phyloP scores from a whole-genome alignment of 371 early-diverging fungal genomes.

The Circinella minor region DNA sequence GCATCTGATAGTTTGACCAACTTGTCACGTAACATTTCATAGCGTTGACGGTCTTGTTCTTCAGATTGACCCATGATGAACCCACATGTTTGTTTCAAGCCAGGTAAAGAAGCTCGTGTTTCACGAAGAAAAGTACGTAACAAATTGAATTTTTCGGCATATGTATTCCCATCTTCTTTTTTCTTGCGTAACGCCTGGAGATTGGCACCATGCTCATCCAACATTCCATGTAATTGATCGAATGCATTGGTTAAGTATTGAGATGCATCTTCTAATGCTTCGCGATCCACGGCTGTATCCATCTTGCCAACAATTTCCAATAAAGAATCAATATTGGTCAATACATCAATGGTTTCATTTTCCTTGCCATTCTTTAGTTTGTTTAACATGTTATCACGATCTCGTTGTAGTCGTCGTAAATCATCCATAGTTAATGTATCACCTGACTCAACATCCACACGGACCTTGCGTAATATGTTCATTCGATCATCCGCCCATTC shows the following conservation, averaged over 20 bases:
- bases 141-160: constrained; percentile 31
- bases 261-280: constrained; percentile 28
- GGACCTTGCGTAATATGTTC: constrained; percentile 27
- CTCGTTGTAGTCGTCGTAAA: constrained; percentile 34
- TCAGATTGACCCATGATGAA: constrained; percentile 52
- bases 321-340: constrained; percentile 34
- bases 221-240: constrained; percentile 33
- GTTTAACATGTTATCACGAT: constrained; percentile 21
- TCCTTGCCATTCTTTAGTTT: constrained; percentile 38
- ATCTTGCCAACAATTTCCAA: constrained; percentile 29
- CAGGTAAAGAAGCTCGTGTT: constrained; percentile 41
- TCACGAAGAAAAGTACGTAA: constrained; percentile 30
- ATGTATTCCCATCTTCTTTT: constrained; percentile 45
- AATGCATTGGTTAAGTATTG: constrained; percentile 35
- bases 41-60: constrained; percentile 41
- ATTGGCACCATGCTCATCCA: constrained; percentile 34
- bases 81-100: constrained; percentile 45
- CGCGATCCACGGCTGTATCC: constrained; percentile 24
- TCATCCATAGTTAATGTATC: constrained; percentile 31
- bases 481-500: constrained; percentile 49
- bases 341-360: constrained; percentile 40
- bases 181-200: constrained; percentile 32
- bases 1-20: constrained; percentile 19
- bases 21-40: constrained; percentile 26
- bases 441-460: constrained; percentile 26